A percentile compares a stretch with the other conserved stretches of the same genome.
Conservation (phyloP, 768 basidiomycete species). For the Atractiella rhizophila region DNA sequence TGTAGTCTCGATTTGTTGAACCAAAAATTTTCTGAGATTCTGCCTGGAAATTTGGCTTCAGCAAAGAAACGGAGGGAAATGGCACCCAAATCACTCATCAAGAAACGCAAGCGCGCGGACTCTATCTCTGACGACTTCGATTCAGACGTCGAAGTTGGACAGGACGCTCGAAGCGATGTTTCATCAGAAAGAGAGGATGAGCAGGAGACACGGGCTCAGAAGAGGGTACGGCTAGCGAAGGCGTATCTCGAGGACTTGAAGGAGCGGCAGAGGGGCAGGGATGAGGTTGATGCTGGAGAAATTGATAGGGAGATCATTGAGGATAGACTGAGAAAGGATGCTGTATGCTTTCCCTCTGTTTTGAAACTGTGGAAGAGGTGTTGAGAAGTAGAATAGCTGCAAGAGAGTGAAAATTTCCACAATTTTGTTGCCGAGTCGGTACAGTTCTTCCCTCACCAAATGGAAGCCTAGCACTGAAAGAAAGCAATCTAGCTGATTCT, state of each 20-base stretch:
- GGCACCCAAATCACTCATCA: too few species aligned
- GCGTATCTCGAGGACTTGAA: conserved; percentile 68
- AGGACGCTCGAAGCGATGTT: neutral
- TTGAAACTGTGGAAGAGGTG: neutral
- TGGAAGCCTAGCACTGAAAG: neutral
- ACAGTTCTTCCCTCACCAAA: neutral
- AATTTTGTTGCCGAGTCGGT: conserved; percentile 40
- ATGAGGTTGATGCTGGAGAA: conserved; percentile 77
- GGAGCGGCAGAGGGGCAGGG: conserved; percentile 42
- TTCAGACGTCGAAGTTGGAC: neutral
- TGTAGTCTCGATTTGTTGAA: too few species aligned
- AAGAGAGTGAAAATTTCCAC: conserved; percentile 68
- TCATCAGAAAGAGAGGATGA: conserved; percentile 33
- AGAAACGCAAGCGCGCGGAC: too few species aligned
- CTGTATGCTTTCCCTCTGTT: conserved; percentile 23
- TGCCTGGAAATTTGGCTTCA: too few species aligned
- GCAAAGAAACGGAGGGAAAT: too few species aligned
- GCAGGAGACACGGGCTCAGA: conserved; percentile 75
- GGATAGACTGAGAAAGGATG: conserved; percentile 70
- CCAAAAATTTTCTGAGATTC: too few species aligned
- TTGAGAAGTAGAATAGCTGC: conserved; percentile 23
- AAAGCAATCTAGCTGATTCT: conserved; percentile 6
- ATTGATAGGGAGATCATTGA: conserved; percentile 82
- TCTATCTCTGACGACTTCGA: neutral
- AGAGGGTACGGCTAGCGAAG: conserved; percentile 68